Evolutionary conservation across 345 rosid genomes (phyloP), one percentile per base, ranked within the genome.

Genomic region (Euclidium syriacum): DNA sequence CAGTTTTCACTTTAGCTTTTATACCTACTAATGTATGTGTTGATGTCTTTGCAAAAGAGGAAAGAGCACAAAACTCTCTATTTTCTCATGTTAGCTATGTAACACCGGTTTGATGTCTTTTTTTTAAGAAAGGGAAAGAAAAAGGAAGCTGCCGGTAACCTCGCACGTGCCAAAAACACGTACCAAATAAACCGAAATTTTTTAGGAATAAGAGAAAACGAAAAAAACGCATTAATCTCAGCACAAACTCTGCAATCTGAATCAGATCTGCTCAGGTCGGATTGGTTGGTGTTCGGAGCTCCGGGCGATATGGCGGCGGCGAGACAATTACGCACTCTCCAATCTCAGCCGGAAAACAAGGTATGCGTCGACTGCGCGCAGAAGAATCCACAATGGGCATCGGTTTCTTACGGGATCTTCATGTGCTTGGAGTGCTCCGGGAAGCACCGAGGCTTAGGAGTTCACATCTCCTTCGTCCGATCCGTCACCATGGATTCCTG

Each of bases 401-500:
- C 99, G n/a, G 92, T 94, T 18, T 87, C 97, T 7, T 90, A 94
- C 68, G 99, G 97, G 6, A 74, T 94, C 63, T 94, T 94, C 85
- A 94, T 90, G 97, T 94, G 99, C 55, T 80, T 94, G 19, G 99
- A 94, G 57, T 94, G 99, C 90, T 94, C 99, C 34, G 99, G 99
- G 10, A 90, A 87, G 80, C 99, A 94, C 75, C 87, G 96, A 2
- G 97, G 99, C 69, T 85, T 94, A 52, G 99, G 99, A 14, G 99
- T 94, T 19, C 97, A 94, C 85, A 94, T 90, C 70, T 94, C 99
- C 50, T 94, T 94, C 71, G 99, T 94, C 82, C 78, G 99, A 81
- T 94, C 97, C 41, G 99, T 94, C 29, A 90, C 97, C 47, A 90
- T 94, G 99, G 99, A 94, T 68, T 90, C 97, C 1, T 94, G 99